Percentiles rank a stretch among this genome's conserved stretches.
These are phyloP conservation scores for Pseudotsuga menziesii DNA, from an alignment of 75 land plant species.

Conservation along the genomic window DNA sequence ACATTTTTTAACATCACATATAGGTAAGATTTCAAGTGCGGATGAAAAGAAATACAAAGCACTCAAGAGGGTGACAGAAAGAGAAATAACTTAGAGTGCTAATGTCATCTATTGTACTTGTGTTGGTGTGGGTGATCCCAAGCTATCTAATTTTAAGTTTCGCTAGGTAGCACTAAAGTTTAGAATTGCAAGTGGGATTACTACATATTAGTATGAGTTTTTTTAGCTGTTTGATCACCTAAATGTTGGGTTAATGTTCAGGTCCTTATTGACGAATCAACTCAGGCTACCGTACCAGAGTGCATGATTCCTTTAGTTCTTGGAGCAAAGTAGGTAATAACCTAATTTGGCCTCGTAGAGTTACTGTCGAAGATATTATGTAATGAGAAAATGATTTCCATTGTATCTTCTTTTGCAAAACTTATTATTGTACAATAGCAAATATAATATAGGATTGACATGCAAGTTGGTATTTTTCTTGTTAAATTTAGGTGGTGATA, in stretches of 20 bases:
- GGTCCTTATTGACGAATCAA: constrained; percentile 99
- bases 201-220: neutral
- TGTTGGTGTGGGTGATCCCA: constrained; percentile 99
- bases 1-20: neutral
- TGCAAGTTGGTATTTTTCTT: neutral
- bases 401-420: too few relatives aligned
- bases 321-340: constrained; percentile 87
- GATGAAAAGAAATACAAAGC: constrained; percentile 99
- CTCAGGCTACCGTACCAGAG: constrained; percentile 99
- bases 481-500: constrained; percentile 64
- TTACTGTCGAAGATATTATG: neutral
- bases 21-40: constrained; percentile 97
- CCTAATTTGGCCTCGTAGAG: neutral
- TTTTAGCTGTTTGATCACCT: neutral
- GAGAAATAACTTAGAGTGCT: constrained; percentile 96
- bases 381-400: neutral
- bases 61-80: constrained; percentile 90
- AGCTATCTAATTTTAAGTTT: constrained; percentile 87
- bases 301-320: constrained; percentile 97
- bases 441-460: too few relatives aligned
- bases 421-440: too few relatives aligned
- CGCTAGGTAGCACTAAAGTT: constrained; percentile 56
- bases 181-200: neutral
- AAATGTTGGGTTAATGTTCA: constrained; percentile 11
- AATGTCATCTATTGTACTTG: constrained; percentile 99